A percentile compares a stretch with the other conserved stretches of the same genome.
Conservation (phyloP, 345 rosid species). For the Leavenworthia alabamica region DNA sequence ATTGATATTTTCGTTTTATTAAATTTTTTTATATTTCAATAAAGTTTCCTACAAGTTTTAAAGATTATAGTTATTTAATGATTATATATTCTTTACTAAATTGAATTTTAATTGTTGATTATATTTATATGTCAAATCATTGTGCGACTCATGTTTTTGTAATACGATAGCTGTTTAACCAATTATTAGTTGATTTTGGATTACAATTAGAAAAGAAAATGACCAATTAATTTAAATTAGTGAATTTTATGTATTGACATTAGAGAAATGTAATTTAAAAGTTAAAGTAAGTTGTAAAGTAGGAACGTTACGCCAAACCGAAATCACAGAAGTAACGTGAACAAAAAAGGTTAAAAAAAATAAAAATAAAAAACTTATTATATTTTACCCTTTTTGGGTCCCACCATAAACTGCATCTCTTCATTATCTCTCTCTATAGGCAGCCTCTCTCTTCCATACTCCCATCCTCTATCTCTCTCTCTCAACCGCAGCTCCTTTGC, state of each 20-base stretch:
- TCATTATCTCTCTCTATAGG: slow-evolving; percentile 18
- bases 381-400: background rate
- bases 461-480: background rate
- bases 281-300: background rate
- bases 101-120: no score
- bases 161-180: background rate
- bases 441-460: background rate
- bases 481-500: background rate
- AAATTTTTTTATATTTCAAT: no score
- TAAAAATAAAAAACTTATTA: background rate
- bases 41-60: no score
- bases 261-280: background rate
- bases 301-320: slow-evolving; percentile 3
- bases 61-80: background rate
- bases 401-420: slow-evolving; percentile 31
- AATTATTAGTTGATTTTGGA: background rate
- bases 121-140: background rate
- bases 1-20: no score
- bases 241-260: background rate
- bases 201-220: background rate
- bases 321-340: slow-evolving; percentile 24
- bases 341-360: background rate
- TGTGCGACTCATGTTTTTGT: background rate
- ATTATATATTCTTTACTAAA: no score
- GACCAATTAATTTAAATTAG: background rate